Evolutionary conservation across 2,329 filamentous ascomycete genomes (phyloP).

Genomic region (Pleoardoris graminearum): DNA sequence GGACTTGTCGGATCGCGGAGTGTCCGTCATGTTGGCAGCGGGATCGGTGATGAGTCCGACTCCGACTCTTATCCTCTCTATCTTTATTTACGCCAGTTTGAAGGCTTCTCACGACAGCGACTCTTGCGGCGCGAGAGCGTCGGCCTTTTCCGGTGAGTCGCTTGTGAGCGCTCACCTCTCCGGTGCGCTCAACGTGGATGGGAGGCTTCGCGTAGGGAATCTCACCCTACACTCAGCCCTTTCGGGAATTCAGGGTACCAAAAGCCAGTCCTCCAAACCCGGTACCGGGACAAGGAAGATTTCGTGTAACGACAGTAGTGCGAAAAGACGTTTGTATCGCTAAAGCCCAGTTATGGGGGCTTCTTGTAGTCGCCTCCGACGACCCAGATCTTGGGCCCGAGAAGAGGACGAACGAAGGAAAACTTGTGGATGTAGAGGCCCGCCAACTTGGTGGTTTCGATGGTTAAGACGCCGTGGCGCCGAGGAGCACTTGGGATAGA

Average conservation of each 20-base stretch:
- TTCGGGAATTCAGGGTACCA: conserved; percentile 19
- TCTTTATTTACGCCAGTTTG: conserved; percentile 31
- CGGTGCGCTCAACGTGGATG: conserved; percentile 56
- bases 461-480: conserved; percentile 45
- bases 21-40: conserved; percentile 54
- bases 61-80: conserved; percentile 14
- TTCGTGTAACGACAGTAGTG: conserved; percentile 20
- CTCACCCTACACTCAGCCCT: conserved; percentile 51
- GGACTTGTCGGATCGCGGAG: conserved; percentile 67
- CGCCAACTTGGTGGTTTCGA: conserved; percentile 87
- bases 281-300: conserved; percentile 25
- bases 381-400: conserved; percentile 91
- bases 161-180: conserved; percentile 59
- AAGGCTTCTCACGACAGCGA: conserved; percentile 11
- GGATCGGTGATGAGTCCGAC: conserved; percentile 27
- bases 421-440: conserved; percentile 72
- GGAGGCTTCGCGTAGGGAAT: conserved; percentile 51
- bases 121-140: conserved; percentile 39
- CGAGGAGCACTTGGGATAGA: conserved; percentile 22
- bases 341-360: conserved; percentile 82
- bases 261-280: conserved; percentile 35
- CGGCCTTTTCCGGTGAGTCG: conserved; percentile 49
- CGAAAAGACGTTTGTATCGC: conserved; percentile 19
- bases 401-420: conserved; percentile 82
- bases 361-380: conserved; percentile 92